Base-by-base conservation (phyloP, 1,284 basidiomycete genomes). In the Puccinia triticina region DNA sequence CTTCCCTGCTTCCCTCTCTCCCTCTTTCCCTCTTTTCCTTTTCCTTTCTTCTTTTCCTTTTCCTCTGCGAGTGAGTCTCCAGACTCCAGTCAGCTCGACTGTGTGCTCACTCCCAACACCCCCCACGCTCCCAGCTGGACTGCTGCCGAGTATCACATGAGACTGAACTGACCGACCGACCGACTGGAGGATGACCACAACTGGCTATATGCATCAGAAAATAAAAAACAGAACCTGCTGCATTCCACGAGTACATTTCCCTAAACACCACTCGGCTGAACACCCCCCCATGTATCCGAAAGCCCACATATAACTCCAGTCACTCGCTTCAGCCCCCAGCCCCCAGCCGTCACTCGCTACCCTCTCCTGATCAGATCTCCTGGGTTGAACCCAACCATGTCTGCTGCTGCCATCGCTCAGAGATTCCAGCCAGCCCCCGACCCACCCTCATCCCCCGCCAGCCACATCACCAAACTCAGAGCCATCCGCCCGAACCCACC, bases 331-430 rank as follows among this genome's bases (percentile, higher is more conserved):
- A 59, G 26, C 23, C 57, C 29, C 14, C 43, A 7, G 7, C 43
- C 14, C n/a, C 26, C n/a, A n/a, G n/a, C n/a, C 32, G 59, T 61
- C 59, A 34, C 59, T 61, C 59, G 18, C 59, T 61, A 61, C 29
- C 34, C 29, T 3, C 29, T 61, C 59, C 5, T 26, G 23, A 57
- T n/a, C n/a, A n/a, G n/a, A n/a, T n/a, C n/a, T n/a, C n/a, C n/a
- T n/a, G n/a, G n/a, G n/a, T n/a, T n/a, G n/a, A n/a, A n/a, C n/a
- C 26, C 29, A 61, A 61, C 29, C 59, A 61, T 61, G 59, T 61
- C 59, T 11, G 10, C 59, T 32, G 59, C 59, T 61, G 29, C 59
- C 1, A 34, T 61, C 29, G 29, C 59, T 8, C 59, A 61, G 59
- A 61, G 29, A 3, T 61, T 61, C 12, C 59, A 61, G 34, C 32